These are phyloP conservation scores for Trichoderma harzianum DNA, from an alignment of 2,329 filamentous ascomycete species.

Conservation along the genomic window DNA sequence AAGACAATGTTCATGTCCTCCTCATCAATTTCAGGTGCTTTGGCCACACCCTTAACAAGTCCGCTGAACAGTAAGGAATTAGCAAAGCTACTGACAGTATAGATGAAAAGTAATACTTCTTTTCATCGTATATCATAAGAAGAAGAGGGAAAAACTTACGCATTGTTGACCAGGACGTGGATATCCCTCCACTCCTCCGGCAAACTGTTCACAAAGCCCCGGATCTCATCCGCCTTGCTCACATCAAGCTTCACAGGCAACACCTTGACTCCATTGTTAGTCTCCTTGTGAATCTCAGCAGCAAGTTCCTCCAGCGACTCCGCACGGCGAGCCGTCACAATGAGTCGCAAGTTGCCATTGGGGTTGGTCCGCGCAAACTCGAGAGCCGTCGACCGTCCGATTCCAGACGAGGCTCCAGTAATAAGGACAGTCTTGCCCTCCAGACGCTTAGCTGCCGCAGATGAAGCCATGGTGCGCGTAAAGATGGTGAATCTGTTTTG, in stretches of 20 bases:
- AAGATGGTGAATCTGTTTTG: background rate
- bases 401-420: constrained; percentile 90
- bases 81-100: background rate
- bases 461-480: constrained; percentile 45
- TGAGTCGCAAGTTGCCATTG: constrained; percentile 71
- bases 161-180: constrained; percentile 92
- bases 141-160: constrained; percentile 55
- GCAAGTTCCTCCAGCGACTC: constrained; percentile 76
- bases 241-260: constrained; percentile 83
- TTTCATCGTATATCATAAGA: background rate
- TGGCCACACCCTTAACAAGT: constrained; percentile 82
- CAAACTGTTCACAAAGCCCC: constrained; percentile 66
- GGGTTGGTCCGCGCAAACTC: constrained; percentile 89
- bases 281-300: constrained; percentile 69
- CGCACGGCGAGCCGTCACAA: constrained; percentile 83
- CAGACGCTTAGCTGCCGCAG: constrained; percentile 76
- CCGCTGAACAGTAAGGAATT: constrained; percentile 51
- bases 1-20: constrained; percentile 88
- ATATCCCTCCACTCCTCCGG: constrained; percentile 82
- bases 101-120: too few species aligned
- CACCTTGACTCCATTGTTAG: constrained; percentile 77
- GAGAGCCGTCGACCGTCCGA: constrained; percentile 77
- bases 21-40: constrained; percentile 76
- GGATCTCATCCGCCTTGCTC: constrained; percentile 72
- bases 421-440: constrained; percentile 89